phyloP scores from a whole-genome alignment of 2,329 filamentous ascomycete genomes.

The Hypoxylon sp. region DNA sequence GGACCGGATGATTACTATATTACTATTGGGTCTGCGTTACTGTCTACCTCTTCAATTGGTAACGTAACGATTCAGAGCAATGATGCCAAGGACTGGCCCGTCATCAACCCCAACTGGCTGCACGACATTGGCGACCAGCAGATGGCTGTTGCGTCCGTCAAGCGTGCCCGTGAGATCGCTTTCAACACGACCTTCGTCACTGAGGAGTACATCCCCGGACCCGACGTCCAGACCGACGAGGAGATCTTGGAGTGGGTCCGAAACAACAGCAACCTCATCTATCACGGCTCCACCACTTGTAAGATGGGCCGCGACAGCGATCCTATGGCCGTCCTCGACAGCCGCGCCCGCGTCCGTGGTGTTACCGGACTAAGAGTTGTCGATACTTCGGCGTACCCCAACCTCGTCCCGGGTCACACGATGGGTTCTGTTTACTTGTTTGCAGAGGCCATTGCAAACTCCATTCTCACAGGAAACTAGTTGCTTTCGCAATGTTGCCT shows the following conservation, averaged over 20 bases:
- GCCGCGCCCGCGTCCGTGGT: conserved; percentile 44
- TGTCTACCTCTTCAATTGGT: background rate
- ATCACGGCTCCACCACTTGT: conserved; percentile 68
- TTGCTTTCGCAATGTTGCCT: background rate
- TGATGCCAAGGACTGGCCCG: background rate
- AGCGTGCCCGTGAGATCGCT: background rate
- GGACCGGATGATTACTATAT: background rate
- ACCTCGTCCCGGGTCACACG: background rate
- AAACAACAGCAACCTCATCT: conserved; percentile 61
- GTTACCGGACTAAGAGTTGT: conserved; percentile 14
- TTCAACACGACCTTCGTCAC: background rate
- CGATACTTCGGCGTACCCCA: conserved; percentile 11
- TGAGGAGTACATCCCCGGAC: conserved; percentile 35
- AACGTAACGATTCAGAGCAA: background rate
- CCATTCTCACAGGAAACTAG: background rate
- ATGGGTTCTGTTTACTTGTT: conserved; percentile 3
- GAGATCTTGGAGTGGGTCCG: conserved; percentile 63
- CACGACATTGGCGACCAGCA: background rate
- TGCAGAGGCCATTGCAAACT: background rate
- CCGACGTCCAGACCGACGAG: conserved; percentile 53
- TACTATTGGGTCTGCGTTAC: background rate
- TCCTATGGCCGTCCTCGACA: conserved; percentile 68
- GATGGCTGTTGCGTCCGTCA: background rate
- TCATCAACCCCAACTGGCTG: conserved; percentile 10
- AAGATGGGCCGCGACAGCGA: conserved; percentile 68